These are phyloP conservation scores for Leptomonas pyrrhocoris DNA, from an alignment of 208 protist genomes.

Conservation along the genomic window DNA sequence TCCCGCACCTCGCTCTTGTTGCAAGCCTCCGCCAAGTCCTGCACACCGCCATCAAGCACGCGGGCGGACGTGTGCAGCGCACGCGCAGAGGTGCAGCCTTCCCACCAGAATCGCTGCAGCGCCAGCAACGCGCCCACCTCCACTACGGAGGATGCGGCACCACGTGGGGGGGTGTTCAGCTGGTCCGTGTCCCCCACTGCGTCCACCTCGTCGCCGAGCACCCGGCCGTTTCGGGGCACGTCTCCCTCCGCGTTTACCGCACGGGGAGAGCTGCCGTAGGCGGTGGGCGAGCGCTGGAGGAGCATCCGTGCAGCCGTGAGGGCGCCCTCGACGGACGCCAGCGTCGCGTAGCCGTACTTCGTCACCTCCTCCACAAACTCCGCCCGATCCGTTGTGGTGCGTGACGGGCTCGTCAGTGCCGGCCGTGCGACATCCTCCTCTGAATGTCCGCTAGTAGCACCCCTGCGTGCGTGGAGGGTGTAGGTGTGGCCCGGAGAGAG, in stretches of 20 bases:
- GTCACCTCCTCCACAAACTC: conserved; percentile 51
- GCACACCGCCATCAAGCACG: conserved; percentile 30
- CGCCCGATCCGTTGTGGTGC: conserved; percentile 22
- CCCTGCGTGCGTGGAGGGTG: not conserved
- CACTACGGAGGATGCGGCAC: not conserved
- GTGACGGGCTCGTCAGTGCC: not conserved
- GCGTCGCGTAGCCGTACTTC: conserved; percentile 14
- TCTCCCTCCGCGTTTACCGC: not conserved
- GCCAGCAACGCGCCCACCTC: conserved; percentile 42
- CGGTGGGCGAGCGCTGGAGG: conserved; percentile 27
- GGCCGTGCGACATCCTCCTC: not conserved
- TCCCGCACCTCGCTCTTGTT: conserved; percentile 46
- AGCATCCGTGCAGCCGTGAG: conserved; percentile 44
- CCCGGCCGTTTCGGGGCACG: not conserved
- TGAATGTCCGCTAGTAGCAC: not conserved
- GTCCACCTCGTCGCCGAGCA: not conserved
- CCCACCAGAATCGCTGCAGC: conserved; percentile 71
- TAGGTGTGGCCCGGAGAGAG: conserved; percentile 31
- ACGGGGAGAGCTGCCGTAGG: not conserved
- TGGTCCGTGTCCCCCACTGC: not conserved
- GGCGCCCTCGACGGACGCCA: conserved; percentile 44
- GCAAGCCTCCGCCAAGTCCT: conserved; percentile 40
- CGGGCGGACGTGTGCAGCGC: conserved; percentile 27
- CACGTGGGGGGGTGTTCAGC: not conserved
- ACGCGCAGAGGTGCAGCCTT: conserved; percentile 40